Evolutionary conservation across 2,329 filamentous ascomycete genomes (phyloP), one percentile per base, ranked within the genome.

Genomic region (Apiospora pterosperma): DNA sequence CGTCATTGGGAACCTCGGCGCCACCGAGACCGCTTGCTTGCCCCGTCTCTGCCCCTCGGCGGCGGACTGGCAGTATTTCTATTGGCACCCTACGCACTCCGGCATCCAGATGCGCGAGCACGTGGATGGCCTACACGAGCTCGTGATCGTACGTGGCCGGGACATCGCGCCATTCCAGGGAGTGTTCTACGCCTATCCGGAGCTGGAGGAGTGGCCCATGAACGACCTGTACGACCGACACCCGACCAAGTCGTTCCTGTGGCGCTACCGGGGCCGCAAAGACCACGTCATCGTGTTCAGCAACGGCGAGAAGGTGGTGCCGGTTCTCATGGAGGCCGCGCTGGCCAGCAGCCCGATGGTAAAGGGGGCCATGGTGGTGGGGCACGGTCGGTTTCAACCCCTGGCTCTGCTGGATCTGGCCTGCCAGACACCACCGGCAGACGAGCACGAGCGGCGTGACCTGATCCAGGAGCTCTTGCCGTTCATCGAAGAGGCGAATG

Each of bases 391-490:
- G 1, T 82, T 85, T 67, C 80, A 85, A 67, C 75, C 84, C 0
- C 79, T 78, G 0, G 69, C 86, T 2, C 73, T 85, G 7, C 66
- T 86, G 44, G 85, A 86, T 66, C 81, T 81, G 0, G 36, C 63
- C 25, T 4, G 19, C 25, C 3, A 66, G 61, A 3, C 41, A 70
- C 1, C 39, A 23, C 36, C 59, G 21, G 12, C 1, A n/a, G 78
- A 78, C 0, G 61, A 70, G 39, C 69, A 67, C 10, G 69, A 74
- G 1, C 68, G 66, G 1, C 48, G 72, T 38, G 62, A 68, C 14
- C 68, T 84, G 1, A 71, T 85, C n/a, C 79, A 81, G 0, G 70
- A 69, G 1, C 66, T 84, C 1, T 84, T 81, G 82, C 78, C 80
- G 0, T 55, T 73, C 3, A 74, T 85, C 3, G 76, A 79, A 23